phyloP scores from a whole-genome alignment of 306 rosid species.

The Notholithocarpus densiflorus region DNA sequence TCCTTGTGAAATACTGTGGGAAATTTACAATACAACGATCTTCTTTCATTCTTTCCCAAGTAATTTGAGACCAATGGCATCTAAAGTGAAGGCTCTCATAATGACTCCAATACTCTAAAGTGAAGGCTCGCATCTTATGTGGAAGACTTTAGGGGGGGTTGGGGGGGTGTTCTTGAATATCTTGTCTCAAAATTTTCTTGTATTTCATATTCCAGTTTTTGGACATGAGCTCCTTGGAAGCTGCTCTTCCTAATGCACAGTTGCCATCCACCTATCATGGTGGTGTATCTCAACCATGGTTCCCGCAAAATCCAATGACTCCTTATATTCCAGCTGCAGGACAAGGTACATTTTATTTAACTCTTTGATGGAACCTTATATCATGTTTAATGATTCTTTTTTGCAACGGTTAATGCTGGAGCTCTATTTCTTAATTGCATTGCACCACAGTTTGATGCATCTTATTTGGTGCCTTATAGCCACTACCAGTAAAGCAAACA shows the following conservation, averaged over 20 bases:
- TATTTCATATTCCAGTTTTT: slow-evolving; percentile 50
- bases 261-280: slow-evolving; percentile 52
- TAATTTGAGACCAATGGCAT: too few relatives aligned
- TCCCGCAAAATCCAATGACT: slow-evolving; percentile 48
- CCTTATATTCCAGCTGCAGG: slow-evolving; percentile 61
- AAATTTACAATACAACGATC: too few relatives aligned
- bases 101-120: too few relatives aligned
- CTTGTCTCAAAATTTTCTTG: neutral
- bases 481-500: neutral
- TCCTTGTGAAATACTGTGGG: too few relatives aligned
- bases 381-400: neutral
- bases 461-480: neutral
- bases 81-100: too few relatives aligned
- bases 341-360: slow-evolving; percentile 48
- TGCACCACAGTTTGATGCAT: slow-evolving; percentile 13
- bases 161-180: neutral
- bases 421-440: neutral
- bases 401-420: neutral
- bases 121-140: neutral
- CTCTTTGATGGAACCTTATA: slow-evolving; percentile 6
- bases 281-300: slow-evolving; percentile 71
- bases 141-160: neutral
- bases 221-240: slow-evolving; percentile 72
- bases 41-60: too few relatives aligned
- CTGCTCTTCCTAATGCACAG: slow-evolving; percentile 63